Percentiles rank a stretch among this genome's conserved stretches.
These are phyloP conservation scores for Parmelia sp. DNA, from an alignment of 495 filamentous ascomycete genomes.

Conservation along the genomic window DNA sequence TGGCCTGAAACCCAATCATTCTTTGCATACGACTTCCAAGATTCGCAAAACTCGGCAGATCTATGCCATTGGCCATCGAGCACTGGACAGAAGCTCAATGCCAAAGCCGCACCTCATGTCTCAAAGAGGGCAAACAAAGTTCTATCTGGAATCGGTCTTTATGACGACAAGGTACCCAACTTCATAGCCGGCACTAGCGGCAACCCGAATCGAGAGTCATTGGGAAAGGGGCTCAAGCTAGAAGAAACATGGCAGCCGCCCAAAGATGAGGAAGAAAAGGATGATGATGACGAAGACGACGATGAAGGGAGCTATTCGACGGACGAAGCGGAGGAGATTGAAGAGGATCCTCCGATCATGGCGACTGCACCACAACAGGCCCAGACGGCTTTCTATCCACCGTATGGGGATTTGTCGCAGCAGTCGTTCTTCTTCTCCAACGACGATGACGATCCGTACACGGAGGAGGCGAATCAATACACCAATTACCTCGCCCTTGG, in stretches of 20 bases:
- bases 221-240: conserved; percentile 71
- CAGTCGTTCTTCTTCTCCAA: conserved; percentile 44
- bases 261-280: conserved; percentile 52
- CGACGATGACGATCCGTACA: conserved; percentile 33
- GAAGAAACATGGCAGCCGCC: conserved; percentile 77
- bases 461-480: conserved; percentile 30
- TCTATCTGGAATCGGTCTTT: conserved; percentile 76
- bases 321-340: conserved; percentile 34
- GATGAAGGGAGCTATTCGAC: conserved; percentile 37
- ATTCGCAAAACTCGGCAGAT: conserved; percentile 53
- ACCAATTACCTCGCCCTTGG: conserved; percentile 24
- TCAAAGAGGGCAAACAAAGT: conserved; percentile 55
- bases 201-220: conserved; percentile 30
- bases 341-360: conserved; percentile 12
- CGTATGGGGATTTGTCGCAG: conserved; percentile 35
- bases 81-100: conserved; percentile 1
- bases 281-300: conserved; percentile 42
- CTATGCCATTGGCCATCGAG: conserved; percentile 36
- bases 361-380: conserved; percentile 17
- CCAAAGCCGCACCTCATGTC: conserved; percentile 25
- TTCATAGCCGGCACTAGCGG: conserved; percentile 37
- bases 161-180: conserved; percentile 54
- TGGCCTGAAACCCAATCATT: conserved; percentile 8
- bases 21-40: background rate
- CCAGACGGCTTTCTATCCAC: conserved; percentile 32